These are phyloP conservation scores for Coffea eugenioides DNA, from an alignment of 257 asterid genomes.

Conservation along the genomic window DNA sequence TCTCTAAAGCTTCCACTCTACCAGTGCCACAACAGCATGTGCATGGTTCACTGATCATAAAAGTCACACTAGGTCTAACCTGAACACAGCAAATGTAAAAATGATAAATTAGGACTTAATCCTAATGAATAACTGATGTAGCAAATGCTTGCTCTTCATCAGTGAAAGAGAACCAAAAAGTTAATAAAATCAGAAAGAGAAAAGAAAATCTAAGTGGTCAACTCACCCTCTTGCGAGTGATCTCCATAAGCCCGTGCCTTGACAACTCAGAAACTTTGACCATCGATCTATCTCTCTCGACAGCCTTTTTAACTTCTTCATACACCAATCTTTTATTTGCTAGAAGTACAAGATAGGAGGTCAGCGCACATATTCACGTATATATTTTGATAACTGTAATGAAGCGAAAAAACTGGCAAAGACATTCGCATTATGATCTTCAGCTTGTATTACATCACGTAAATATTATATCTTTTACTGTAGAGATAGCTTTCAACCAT, in stretches of 20 bases:
- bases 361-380: constrained; percentile 3
- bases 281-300: constrained; percentile 85
- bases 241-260: constrained; percentile 96
- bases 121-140: not conserved
- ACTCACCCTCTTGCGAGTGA: constrained; percentile 89
- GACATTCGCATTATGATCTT: not conserved
- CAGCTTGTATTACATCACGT: not conserved
- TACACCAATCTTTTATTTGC: constrained; percentile 87
- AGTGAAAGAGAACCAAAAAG: not conserved
- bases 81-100: constrained; percentile 32
- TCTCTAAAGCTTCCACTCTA: constrained; percentile 93
- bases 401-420: not conserved
- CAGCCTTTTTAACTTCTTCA: constrained; percentile 82
- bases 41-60: constrained; percentile 97
- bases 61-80: constrained; percentile 97
- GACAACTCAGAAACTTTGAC: constrained; percentile 90
- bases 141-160: not conserved
- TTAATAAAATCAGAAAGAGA: not conserved
- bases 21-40: constrained; percentile 90
- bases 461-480: not conserved
- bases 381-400: constrained; percentile 5
- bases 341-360: constrained; percentile 30
- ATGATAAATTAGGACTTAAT: constrained; percentile 4
- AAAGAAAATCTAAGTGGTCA: not conserved
- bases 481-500: not conserved